Percentiles rank a stretch among this genome's conserved stretches.
Conservation (phyloP, 2,329 filamentous ascomycete species). For the Ophiocordyceps camponoti-saundersi region DNA sequence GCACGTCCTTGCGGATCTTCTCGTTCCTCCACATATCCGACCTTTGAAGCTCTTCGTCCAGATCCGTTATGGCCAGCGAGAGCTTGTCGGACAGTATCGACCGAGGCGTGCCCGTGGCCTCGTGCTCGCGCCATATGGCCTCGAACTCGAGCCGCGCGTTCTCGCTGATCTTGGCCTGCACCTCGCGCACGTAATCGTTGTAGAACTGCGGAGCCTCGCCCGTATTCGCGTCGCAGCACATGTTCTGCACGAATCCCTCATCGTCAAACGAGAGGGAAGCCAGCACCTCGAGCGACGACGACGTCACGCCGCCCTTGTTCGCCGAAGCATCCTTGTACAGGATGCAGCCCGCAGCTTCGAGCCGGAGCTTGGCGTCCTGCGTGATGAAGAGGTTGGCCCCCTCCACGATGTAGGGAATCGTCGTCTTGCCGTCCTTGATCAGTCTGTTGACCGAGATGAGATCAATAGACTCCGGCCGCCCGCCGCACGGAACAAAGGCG, state of each 20-base stretch:
- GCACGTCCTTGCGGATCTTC: slow-evolving; percentile 57
- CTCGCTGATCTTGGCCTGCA: slow-evolving; percentile 78
- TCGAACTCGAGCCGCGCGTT: slow-evolving; percentile 93
- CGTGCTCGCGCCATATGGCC: slow-evolving; percentile 91
- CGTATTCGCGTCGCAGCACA: slow-evolving; percentile 57
- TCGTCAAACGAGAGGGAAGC: slow-evolving; percentile 93
- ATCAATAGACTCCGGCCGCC: slow-evolving; percentile 91
- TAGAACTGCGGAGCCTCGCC: slow-evolving; percentile 82
- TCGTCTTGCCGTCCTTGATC: slow-evolving; percentile 75
- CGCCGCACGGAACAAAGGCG: slow-evolving; percentile 88
- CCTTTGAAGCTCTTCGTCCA: slow-evolving; percentile 90
- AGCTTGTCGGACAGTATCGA: slow-evolving; percentile 86
- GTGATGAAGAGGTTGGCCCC: slow-evolving; percentile 98
- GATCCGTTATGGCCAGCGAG: slow-evolving; percentile 81
- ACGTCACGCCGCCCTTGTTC: slow-evolving; percentile 97
- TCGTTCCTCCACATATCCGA: slow-evolving; percentile 83
- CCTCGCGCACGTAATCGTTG: slow-evolving; percentile 76
- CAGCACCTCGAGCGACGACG: slow-evolving; percentile 88
- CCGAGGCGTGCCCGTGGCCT: slow-evolving; percentile 60
- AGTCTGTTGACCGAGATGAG: slow-evolving; percentile 73
- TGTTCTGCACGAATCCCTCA: slow-evolving; percentile 70
- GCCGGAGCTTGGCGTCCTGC: slow-evolving; percentile 87
- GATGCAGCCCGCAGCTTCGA: slow-evolving; percentile 89
- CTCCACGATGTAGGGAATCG: slow-evolving; percentile 90
- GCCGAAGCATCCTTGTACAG: slow-evolving; percentile 96